These are phyloP conservation scores for Colletotrichum lentis DNA, from an alignment of 2,329 filamentous ascomycete genomes.

Conservation along the genomic window DNA sequence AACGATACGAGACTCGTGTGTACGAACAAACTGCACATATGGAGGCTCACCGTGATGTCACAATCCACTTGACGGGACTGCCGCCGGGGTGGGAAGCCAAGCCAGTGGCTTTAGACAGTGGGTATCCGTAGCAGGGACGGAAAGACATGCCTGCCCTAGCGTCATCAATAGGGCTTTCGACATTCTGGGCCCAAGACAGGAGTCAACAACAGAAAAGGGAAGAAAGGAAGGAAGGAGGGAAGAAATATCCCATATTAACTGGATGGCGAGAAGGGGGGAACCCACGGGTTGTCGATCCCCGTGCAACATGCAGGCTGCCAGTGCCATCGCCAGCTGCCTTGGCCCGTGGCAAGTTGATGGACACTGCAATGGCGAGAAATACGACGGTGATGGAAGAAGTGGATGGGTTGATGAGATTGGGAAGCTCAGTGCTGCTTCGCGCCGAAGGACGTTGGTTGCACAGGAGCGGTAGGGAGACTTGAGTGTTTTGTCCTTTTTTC, in stretches of 20 bases:
- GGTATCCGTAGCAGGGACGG: slow-evolving; percentile 29
- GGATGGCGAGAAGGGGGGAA: slow-evolving; percentile 20
- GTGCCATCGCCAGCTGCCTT: slow-evolving; percentile 15
- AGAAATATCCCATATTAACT: slow-evolving; percentile 8
- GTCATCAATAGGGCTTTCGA: slow-evolving; percentile 9
- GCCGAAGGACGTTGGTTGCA: slow-evolving; percentile 16
- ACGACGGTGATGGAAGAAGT: slow-evolving; percentile 27
- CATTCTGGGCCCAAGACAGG: slow-evolving; percentile 16
- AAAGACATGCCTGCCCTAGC: slow-evolving; percentile 30
- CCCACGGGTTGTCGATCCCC: slow-evolving; percentile 20
- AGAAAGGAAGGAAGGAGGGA: not conserved
- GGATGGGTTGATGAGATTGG: slow-evolving; percentile 27
- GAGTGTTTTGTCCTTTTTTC: too few relatives aligned
- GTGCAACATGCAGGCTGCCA: not conserved
- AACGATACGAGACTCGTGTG: slow-evolving; percentile 24
- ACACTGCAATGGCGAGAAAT: slow-evolving; percentile 12
- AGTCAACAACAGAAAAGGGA: not conserved
- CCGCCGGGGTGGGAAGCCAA: slow-evolving; percentile 6
- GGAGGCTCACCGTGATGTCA: slow-evolving; percentile 31
- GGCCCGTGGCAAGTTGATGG: slow-evolving; percentile 5
- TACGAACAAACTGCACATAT: not conserved
- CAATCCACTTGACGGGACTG: slow-evolving; percentile 26
- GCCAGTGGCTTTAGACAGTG: slow-evolving; percentile 24
- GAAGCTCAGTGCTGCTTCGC: slow-evolving; percentile 17
- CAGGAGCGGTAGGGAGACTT: slow-evolving; percentile 3